Percentiles rank a stretch among this genome's conserved stretches.
phyloP scores from a whole-genome alignment of 495 filamentous ascomycete species.

The Filosporella fistucella region DNA sequence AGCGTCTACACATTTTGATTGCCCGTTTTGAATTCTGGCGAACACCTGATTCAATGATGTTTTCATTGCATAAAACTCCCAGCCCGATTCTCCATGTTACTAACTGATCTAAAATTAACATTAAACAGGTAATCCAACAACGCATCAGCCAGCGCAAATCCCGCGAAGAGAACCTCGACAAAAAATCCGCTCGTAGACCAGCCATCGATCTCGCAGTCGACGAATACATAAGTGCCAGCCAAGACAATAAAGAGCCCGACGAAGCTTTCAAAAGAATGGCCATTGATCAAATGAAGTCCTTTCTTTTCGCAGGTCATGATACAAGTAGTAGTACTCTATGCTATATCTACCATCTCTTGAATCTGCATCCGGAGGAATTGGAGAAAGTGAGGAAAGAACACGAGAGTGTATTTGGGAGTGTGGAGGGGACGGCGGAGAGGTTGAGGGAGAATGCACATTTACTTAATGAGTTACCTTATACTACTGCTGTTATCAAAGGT shows the following conservation, averaged over 20 bases:
- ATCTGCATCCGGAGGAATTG: constrained; percentile 21
- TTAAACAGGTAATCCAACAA: neutral
- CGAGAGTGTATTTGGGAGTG: constrained; percentile 27
- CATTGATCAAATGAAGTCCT: constrained; percentile 29
- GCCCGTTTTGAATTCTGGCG: no score
- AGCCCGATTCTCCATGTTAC: no score
- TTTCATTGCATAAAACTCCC: no score
- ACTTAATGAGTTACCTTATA: constrained; percentile 35
- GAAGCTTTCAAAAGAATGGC: constrained; percentile 21
- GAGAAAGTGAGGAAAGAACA: constrained; percentile 27
- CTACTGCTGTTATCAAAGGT: constrained; percentile 37
- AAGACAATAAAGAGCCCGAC: constrained; percentile 5
- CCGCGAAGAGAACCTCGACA: neutral
- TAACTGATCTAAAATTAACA: no score
- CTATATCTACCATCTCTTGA: constrained; percentile 29
- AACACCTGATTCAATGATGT: no score
- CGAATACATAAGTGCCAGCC: constrained; percentile 5
- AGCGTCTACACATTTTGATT: no score
- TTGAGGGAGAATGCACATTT: constrained; percentile 28
- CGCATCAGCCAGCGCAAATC: neutral
- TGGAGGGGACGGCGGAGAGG: constrained; percentile 7
- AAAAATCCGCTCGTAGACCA: constrained; percentile 11
- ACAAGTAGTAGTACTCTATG: constrained; percentile 30
- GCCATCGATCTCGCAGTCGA: constrained; percentile 30
- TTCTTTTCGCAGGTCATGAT: constrained; percentile 40